A percentile compares a stretch with the other conserved stretches of the same genome.
Conservation (phyloP, 176 grass and related monocot genomes). For the Dactylis glomerata region DNA sequence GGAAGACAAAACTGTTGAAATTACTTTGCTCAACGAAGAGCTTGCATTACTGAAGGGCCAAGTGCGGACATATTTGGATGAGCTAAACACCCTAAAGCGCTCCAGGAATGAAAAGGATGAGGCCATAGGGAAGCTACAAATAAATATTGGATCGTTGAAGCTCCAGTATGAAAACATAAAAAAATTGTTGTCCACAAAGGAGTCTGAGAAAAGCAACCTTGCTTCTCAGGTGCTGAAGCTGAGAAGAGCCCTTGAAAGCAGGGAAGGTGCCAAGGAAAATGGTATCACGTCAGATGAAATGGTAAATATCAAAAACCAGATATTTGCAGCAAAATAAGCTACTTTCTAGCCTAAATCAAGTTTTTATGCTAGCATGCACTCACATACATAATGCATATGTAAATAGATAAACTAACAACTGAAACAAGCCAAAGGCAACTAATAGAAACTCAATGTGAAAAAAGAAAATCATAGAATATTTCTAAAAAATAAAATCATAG, state of each 20-base stretch:
- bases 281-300: constrained; percentile 22
- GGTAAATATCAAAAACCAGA: constrained; percentile 32
- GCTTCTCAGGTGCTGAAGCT: constrained; percentile 53
- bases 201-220: constrained; percentile 66
- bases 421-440: background rate
- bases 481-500: background rate
- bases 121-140: constrained; percentile 47
- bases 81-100: constrained; percentile 42
- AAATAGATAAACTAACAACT: constrained; percentile 3
- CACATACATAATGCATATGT: background rate
- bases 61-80: constrained; percentile 43
- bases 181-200: constrained; percentile 51
- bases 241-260: constrained; percentile 49
- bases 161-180: constrained; percentile 52
- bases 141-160: constrained; percentile 56
- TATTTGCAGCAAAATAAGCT: background rate
- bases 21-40: constrained; percentile 56
- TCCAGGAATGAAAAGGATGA: constrained; percentile 56
- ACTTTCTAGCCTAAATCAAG: background rate
- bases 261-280: constrained; percentile 32
- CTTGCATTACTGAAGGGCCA: constrained; percentile 45
- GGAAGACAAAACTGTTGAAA: constrained; percentile 60
- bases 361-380: background rate
- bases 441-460: background rate
- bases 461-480: background rate